Base-by-base conservation (phyloP, 2,329 filamentous ascomycete genomes). In the Pseudocercospora macadamiae region DNA sequence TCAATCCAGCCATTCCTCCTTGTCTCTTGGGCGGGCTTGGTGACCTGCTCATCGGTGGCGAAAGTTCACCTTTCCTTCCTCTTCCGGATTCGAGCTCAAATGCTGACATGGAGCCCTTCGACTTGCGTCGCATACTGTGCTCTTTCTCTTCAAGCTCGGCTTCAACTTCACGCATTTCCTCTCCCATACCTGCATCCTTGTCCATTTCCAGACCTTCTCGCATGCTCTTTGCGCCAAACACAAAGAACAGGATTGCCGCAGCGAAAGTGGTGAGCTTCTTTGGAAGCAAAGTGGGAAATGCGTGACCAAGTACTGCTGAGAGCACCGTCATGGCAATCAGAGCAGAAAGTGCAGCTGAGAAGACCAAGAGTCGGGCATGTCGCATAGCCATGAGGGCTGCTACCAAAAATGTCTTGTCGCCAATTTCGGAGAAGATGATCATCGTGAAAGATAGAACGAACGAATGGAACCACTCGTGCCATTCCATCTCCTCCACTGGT, bases 351-450 rank as follows among this genome's bases (percentile, higher is more conserved):
- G 95, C 95, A 6, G 95, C 92, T 1, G 91, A 90, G 77, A 99
- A 99, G 62, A 99, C 95, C 10, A 97, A 84, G 64, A 96, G 80
- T 53, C 95, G 89, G 62, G 95, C 89, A 70, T 99, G 93, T 74
- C 96, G 95, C 95, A 99, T 99, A 10, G 95, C 95, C 95, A 99
- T 99, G 16, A 99, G 85, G 6, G 93, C 93, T 5, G 95, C 95
- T 19, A 99, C 91, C 42, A 99, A 83, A 80, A 99, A 99, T 0
- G 95, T 99, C 79, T 99, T 99, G 84, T 99, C 95, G 64, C 95
- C 95, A 69, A 99, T 87, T 75, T 99, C 95, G 47, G 93, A 97
- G 68, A 97, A 89, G 63, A 97, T 80, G 69, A 99, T 99, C 95
- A 97, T 99, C 58, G 93, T 93, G 60, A 97, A 86, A 14, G 95